These are phyloP conservation scores for Chaetomium cochliodes DNA, from an alignment of 495 filamentous ascomycete species.

Conservation along the genomic window DNA sequence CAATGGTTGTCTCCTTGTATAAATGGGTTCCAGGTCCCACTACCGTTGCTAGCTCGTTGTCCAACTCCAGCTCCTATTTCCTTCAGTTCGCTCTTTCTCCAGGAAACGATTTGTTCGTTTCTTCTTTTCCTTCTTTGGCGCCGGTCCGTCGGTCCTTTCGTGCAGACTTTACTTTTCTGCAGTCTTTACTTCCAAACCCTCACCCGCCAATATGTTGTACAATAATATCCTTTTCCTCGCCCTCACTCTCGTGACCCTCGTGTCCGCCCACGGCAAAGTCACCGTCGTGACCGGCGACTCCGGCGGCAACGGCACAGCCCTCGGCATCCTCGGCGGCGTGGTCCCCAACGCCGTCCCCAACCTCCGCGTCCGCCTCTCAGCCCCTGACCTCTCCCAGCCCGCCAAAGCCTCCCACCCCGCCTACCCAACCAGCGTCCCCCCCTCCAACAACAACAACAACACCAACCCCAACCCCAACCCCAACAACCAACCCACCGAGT, in stretches of 20 bases:
- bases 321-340: conserved; percentile 30
- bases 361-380: conserved; percentile 9
- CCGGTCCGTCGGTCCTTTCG: background rate
- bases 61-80: background rate
- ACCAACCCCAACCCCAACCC: too few relatives aligned
- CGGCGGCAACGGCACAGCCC: conserved; percentile 32
- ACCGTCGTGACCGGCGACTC: conserved; percentile 29
- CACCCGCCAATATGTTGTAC: conserved; percentile 20
- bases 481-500: background rate
- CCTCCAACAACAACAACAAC: background rate
- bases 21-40: background rate
- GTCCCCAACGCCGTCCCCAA: conserved; percentile 28
- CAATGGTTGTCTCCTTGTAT: background rate
- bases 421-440: background rate
- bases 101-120: conserved; percentile 16
- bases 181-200: background rate
- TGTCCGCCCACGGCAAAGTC: conserved; percentile 34
- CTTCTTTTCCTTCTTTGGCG: conserved; percentile 5
- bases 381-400: background rate
- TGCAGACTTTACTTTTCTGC: background rate
- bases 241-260: conserved; percentile 24
- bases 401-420: too few relatives aligned
- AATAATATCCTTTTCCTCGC: conserved; percentile 21
- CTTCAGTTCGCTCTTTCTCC: background rate
- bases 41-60: background rate